Percentiles rank a stretch among this genome's conserved stretches.
These are phyloP conservation scores for Solanum verrucosum DNA, from an alignment of 257 asterid species.

Conservation along the genomic window DNA sequence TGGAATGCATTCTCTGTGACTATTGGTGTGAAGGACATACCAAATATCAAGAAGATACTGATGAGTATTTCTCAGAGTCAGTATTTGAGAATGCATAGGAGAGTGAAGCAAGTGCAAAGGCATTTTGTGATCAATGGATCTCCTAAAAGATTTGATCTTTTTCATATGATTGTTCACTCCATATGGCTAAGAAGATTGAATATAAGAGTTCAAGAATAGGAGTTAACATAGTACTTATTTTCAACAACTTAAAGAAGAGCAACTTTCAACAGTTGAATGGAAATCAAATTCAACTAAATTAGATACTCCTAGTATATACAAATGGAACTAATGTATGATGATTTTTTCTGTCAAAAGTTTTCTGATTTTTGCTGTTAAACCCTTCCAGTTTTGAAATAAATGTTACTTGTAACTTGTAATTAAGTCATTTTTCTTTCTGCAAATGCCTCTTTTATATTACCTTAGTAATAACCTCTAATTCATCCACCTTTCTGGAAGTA, in stretches of 20 bases:
- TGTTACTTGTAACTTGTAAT: neutral
- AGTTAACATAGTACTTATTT: neutral
- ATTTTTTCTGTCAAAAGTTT: neutral
- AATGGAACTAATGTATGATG: neutral
- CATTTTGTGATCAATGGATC: slow-evolving; percentile 62
- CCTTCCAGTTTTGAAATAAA: neutral
- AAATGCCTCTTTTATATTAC: neutral
- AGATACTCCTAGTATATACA: neutral
- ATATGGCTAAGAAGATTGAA: slow-evolving; percentile 73
- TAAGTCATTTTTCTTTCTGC: neutral
- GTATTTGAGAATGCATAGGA: slow-evolving; percentile 29
- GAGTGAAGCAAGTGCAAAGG: slow-evolving; percentile 34
- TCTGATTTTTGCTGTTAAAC: neutral
- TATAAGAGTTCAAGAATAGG: slow-evolving; percentile 22
- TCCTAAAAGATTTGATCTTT: slow-evolving; percentile 60
- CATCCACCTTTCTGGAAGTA: neutral
- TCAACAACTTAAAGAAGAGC: neutral
- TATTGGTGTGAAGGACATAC: slow-evolving; percentile 19
- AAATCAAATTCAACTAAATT: neutral
- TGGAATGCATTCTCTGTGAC: slow-evolving; percentile 22
- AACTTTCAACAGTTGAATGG: neutral
- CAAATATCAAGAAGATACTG: slow-evolving; percentile 23
- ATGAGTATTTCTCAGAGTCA: slow-evolving; percentile 18
- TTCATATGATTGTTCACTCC: slow-evolving; percentile 66
- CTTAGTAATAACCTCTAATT: neutral